Evolutionary conservation across 2,329 filamentous ascomycete species (phyloP).

Genomic region (Stachybotrys chlorohalonatus): DNA sequence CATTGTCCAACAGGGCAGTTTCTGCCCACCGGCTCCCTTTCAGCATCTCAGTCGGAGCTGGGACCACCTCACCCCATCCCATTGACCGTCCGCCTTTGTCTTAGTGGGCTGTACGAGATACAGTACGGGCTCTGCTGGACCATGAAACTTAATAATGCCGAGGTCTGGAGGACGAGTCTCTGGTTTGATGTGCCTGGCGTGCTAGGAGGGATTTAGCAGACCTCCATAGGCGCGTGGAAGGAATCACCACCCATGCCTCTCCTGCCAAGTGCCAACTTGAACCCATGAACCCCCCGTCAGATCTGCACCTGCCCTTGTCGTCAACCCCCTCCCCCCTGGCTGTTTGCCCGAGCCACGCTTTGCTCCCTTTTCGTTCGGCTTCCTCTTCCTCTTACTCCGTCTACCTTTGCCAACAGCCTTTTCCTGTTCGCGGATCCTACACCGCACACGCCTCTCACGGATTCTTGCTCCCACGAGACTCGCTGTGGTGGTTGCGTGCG

Average conservation of each 20-base stretch:
- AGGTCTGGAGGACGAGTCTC: no score
- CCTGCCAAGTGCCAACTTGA: neutral
- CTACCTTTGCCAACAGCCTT: neutral
- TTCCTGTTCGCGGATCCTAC: neutral
- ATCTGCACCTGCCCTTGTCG: neutral
- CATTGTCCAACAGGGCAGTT: no score
- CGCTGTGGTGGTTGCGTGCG: no score
- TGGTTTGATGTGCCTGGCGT: no score
- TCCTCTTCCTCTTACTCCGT: neutral
- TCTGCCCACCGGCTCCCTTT: no score
- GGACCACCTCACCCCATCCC: no score
- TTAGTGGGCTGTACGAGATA: no score
- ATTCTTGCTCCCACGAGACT: neutral
- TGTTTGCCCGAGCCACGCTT: neutral
- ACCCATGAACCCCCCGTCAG: neutral
- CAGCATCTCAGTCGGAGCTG: no score
- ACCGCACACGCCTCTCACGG: neutral
- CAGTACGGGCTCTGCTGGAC: no score
- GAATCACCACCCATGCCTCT: neutral
- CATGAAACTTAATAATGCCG: no score
- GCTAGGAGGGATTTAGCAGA: no score
- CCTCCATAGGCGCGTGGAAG: neutral
- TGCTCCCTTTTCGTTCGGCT: neutral
- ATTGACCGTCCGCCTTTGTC: no score
- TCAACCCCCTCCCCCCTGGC: neutral